A percentile compares a stretch with the other conserved stretches of the same genome.
Evolutionary conservation across 2,329 filamentous ascomycete genomes (phyloP).

Genomic region (Coleophoma eucalyptorum): DNA sequence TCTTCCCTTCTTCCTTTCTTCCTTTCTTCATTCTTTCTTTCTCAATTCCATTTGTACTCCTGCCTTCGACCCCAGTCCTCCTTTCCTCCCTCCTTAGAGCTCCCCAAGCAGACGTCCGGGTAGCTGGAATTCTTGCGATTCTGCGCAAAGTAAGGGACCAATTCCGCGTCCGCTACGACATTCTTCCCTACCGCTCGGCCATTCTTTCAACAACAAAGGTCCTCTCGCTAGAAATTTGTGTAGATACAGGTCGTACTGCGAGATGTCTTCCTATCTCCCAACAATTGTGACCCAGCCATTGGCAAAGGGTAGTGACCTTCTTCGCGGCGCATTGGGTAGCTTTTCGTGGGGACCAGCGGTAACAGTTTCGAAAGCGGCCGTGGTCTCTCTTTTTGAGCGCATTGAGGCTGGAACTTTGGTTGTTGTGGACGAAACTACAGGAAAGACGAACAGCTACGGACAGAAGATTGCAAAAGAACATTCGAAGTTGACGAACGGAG

Average conservation of each 20-base stretch:
- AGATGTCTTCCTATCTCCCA: constrained; percentile 33
- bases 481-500: constrained; percentile 30
- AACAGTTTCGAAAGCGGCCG: constrained; percentile 40
- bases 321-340: constrained; percentile 38
- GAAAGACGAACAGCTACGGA: constrained; percentile 39
- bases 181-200: background rate
- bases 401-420: constrained; percentile 45
- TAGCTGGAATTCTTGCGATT: constrained; percentile 10
- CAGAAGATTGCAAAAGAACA: constrained; percentile 37
- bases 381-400: constrained; percentile 40
- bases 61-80: background rate
- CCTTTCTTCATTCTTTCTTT: background rate
- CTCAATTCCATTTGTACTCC: background rate
- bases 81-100: background rate
- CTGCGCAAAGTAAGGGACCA: constrained; percentile 6
- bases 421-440: constrained; percentile 42
- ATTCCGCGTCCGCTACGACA: background rate
- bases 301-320: constrained; percentile 33
- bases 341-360: constrained; percentile 44
- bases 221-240: too few species aligned
- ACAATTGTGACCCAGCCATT: constrained; percentile 34
- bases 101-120: background rate
- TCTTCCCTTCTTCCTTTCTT: background rate
- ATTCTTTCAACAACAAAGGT: too few species aligned
- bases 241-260: background rate